These are phyloP conservation scores for Stagonosporopsis rhizophila DNA, from an alignment of 2,329 filamentous ascomycete genomes.

Conservation along the genomic window DNA sequence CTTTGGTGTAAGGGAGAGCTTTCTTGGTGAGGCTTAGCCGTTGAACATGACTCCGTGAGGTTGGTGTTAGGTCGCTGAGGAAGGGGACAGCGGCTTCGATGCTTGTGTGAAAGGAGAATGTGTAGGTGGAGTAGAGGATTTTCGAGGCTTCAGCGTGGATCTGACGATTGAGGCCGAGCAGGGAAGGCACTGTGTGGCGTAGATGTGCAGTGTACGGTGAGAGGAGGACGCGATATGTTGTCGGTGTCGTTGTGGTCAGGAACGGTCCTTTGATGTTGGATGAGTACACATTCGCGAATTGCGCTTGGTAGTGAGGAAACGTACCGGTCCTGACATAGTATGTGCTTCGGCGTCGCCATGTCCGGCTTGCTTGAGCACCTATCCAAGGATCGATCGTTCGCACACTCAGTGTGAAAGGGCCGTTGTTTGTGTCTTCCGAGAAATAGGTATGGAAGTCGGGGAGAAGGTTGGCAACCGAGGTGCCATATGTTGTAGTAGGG, in stretches of 20 bases:
- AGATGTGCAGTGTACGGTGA: slow-evolving; percentile 54
- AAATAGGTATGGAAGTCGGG: slow-evolving; percentile 55
- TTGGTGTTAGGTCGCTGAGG: slow-evolving; percentile 62
- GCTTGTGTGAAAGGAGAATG: slow-evolving; percentile 66
- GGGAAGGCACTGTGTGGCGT: slow-evolving; percentile 50
- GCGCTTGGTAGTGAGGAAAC: slow-evolving; percentile 12
- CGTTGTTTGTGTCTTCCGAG: slow-evolving; percentile 37
- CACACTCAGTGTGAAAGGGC: slow-evolving; percentile 50
- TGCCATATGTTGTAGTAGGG: slow-evolving; percentile 37
- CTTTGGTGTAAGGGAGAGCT: slow-evolving; percentile 60
- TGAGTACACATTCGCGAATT: slow-evolving; percentile 14
- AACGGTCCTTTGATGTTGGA: slow-evolving; percentile 48
- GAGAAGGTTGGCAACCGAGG: slow-evolving; percentile 43
- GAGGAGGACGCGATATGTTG: slow-evolving; percentile 63
- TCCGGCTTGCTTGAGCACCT: slow-evolving; percentile 28
- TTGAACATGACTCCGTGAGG: slow-evolving; percentile 57
- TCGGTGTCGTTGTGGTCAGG: slow-evolving; percentile 55
- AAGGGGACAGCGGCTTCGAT: slow-evolving; percentile 68
- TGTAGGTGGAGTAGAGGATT: slow-evolving; percentile 63
- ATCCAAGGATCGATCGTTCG: slow-evolving; percentile 54
- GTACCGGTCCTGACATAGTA: slow-evolving; percentile 49
- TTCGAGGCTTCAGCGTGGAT: slow-evolving; percentile 64
- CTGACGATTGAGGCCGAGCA: slow-evolving; percentile 39
- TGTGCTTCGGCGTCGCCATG: slow-evolving; percentile 46
- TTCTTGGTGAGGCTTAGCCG: slow-evolving; percentile 64